phyloP scores from a whole-genome alignment of 2,329 filamentous ascomycete genomes.

The Calonectria leucothoes region DNA sequence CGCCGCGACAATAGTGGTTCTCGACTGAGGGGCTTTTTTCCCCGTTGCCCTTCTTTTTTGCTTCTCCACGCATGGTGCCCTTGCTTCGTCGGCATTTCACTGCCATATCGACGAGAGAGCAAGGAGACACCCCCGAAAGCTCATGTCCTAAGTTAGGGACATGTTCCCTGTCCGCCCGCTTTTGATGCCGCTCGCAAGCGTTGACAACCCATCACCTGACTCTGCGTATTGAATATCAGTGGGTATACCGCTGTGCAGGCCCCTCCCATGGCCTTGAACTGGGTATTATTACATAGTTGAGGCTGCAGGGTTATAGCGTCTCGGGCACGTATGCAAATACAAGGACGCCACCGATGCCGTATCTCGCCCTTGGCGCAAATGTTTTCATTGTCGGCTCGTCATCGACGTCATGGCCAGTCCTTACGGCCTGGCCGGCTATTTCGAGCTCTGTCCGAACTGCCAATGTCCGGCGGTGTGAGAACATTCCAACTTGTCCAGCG shows the following conservation, averaged over 20 bases:
- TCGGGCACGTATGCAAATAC: not conserved
- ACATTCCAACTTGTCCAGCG: not conserved
- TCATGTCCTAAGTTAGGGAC: constrained; percentile 11
- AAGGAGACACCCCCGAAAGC: constrained; percentile 5
- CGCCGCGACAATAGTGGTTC: constrained; percentile 2
- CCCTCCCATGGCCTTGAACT: not conserved
- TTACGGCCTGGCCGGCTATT: not conserved
- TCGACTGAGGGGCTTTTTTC: not conserved
- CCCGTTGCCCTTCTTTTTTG: not conserved
- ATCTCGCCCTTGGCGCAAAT: not conserved
- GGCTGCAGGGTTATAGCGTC: not conserved
- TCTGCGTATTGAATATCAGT: constrained; percentile 15
- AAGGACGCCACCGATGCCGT: not conserved
- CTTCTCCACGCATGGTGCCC: not conserved
- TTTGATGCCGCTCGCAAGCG: constrained; percentile 36
- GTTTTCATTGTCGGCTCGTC: not conserved
- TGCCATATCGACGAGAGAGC: constrained; percentile 9
- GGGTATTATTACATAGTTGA: not conserved
- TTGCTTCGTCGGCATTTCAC: constrained; percentile 12
- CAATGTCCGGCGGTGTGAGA: constrained; percentile 18
- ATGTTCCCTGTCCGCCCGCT: constrained; percentile 21
- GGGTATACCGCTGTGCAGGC: constrained; percentile 15
- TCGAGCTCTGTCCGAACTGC: not conserved
- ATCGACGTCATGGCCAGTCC: not conserved
- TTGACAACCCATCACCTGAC: constrained; percentile 41